phyloP scores from a whole-genome alignment of 192 early-diverging fungal genomes.

The Haplosporangium gracile region DNA sequence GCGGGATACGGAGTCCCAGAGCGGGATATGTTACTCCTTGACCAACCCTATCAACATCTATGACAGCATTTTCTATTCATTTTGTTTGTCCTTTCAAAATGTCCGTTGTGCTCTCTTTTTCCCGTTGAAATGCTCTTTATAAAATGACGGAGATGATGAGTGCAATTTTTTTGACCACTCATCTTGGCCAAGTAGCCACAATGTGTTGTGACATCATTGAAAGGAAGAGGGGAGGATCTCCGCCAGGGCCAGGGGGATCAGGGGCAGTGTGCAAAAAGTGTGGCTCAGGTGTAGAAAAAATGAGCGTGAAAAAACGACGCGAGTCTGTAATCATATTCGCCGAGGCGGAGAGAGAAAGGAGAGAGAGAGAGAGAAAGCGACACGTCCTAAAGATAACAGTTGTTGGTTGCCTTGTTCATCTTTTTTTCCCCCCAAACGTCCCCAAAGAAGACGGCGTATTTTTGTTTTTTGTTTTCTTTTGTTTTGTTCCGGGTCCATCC shows the following conservation, averaged over 20 bases:
- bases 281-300: too few relatives aligned
- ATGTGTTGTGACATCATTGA: too few relatives aligned
- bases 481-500: not conserved
- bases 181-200: not conserved
- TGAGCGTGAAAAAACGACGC: too few relatives aligned
- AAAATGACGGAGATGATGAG: constrained; percentile 3
- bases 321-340: too few relatives aligned
- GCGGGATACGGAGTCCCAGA: not conserved
- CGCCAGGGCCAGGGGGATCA: too few relatives aligned
- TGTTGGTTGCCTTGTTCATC: not conserved
- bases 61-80: not conserved
- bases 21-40: not conserved
- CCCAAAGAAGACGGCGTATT: not conserved
- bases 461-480: not conserved
- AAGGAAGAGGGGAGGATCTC: too few relatives aligned
- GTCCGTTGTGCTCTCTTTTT: not conserved
- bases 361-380: too few relatives aligned
- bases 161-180: not conserved
- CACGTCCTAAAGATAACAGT: not conserved
- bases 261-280: too few relatives aligned
- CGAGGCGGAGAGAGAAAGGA: too few relatives aligned
- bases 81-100: too few relatives aligned
- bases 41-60: not conserved
- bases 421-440: not conserved
- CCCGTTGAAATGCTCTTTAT: not conserved